phyloP scores from a whole-genome alignment of 805 yeast species.

The Phaffomyces thermotolerans region DNA sequence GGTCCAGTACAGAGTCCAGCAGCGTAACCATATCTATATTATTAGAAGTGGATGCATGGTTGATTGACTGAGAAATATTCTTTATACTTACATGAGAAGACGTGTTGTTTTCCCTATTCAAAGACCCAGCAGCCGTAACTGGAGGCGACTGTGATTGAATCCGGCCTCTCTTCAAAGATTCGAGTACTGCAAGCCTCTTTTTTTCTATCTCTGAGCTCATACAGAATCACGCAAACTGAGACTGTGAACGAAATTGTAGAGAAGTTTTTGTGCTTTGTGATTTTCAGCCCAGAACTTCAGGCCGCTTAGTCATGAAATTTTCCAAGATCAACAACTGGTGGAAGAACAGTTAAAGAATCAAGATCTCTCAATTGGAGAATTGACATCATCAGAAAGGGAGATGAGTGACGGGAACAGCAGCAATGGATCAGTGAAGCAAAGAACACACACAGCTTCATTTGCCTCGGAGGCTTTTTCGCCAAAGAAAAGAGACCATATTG shows the following conservation, averaged over 20 bases:
- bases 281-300: background rate
- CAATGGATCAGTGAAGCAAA: background rate
- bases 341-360: too few species aligned
- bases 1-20: conserved; percentile 17
- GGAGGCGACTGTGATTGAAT: conserved; percentile 4
- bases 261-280: background rate
- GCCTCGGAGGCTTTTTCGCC: conserved; percentile 9
- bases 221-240: background rate
- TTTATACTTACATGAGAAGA: background rate
- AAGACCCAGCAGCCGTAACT: too few species aligned
- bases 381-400: too few species aligned
- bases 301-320: too few species aligned
- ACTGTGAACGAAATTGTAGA: background rate
- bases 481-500: conserved; percentile 13
- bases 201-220: conserved; percentile 12
- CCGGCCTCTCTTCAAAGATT: conserved; percentile 14
- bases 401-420: background rate
- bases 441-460: background rate
- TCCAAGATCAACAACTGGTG: too few species aligned
- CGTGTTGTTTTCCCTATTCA: background rate
- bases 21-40: conserved; percentile 1
- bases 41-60: background rate
- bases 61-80: too few species aligned
- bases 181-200: conserved; percentile 21
- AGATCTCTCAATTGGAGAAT: too few species aligned